Conservation (phyloP, 2,329 filamentous ascomycete genomes). For the Fusarium sp. region DNA sequence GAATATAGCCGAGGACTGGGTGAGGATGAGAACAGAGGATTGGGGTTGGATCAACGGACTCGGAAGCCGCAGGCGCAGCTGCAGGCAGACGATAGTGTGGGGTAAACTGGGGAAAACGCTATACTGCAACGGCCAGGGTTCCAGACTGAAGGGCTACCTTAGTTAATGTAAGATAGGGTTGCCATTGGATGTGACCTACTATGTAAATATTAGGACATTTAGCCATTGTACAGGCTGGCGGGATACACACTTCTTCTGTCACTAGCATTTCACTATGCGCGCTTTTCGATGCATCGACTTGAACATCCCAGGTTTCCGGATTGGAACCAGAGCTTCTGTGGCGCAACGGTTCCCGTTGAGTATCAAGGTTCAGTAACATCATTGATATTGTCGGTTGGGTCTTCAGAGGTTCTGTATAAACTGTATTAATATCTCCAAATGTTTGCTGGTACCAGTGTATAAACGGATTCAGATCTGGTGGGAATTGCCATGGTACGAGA, state of each 20-base stretch:
- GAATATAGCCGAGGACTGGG: constrained; percentile 25
- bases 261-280: background rate
- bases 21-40: background rate
- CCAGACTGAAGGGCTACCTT: background rate
- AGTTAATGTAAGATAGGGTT: background rate
- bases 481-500: background rate
- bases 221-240: background rate
- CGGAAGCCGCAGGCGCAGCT: constrained; percentile 13
- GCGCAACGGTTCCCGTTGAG: background rate
- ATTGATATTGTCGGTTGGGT: background rate
- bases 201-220: background rate
- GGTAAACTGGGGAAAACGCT: constrained; percentile 37
- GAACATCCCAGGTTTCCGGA: background rate
- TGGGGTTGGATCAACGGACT: constrained; percentile 21
- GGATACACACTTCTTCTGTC: background rate
- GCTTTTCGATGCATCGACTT: background rate
- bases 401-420: background rate
- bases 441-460: background rate
- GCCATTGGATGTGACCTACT: background rate
- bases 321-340: background rate
- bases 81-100: constrained; percentile 29
- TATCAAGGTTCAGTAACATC: background rate
- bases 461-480: background rate
- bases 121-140: constrained; percentile 14
- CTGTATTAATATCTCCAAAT: background rate